Conservation (phyloP, 148 eudicot genomes). For the Nepenthes gracilis region DNA sequence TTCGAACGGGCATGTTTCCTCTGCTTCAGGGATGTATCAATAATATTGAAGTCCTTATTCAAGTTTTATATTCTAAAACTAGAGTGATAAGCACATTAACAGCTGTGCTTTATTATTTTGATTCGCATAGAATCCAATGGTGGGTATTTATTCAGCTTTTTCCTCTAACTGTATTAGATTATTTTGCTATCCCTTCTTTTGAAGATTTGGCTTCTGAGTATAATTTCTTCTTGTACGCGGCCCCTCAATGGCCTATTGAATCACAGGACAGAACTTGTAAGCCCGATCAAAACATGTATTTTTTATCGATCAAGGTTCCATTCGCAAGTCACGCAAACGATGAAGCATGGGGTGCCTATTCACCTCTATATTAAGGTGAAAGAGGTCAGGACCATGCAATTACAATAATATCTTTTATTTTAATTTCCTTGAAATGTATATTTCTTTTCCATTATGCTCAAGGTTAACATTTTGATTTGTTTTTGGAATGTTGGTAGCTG, state of each 20-base stretch:
- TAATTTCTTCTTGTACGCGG: background rate
- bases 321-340: constrained; percentile 27
- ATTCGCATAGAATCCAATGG: constrained; percentile 59
- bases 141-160: constrained; percentile 13
- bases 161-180: background rate
- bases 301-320: constrained; percentile 45
- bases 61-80: constrained; percentile 41
- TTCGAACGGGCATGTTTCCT: constrained; percentile 52
- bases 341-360: constrained; percentile 27
- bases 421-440: background rate
- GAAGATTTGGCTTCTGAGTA: constrained; percentile 1
- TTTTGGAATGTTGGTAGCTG: constrained; percentile 39
- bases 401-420: constrained; percentile 1
- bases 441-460: background rate
- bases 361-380: constrained; percentile 53
- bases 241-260: background rate
- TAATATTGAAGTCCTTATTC: constrained; percentile 43
- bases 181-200: background rate
- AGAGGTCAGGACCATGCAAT: constrained; percentile 40
- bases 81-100: constrained; percentile 62
- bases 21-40: constrained; percentile 61
- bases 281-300: constrained; percentile 51
- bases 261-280: constrained; percentile 70
- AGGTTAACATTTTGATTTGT: constrained; percentile 8
- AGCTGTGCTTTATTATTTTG: constrained; percentile 45